Percentiles rank a stretch among this genome's conserved stretches.
These are phyloP conservation scores for Eucalyptus tenuipes DNA, from an alignment of 345 rosid genomes.

Conservation along the genomic window DNA sequence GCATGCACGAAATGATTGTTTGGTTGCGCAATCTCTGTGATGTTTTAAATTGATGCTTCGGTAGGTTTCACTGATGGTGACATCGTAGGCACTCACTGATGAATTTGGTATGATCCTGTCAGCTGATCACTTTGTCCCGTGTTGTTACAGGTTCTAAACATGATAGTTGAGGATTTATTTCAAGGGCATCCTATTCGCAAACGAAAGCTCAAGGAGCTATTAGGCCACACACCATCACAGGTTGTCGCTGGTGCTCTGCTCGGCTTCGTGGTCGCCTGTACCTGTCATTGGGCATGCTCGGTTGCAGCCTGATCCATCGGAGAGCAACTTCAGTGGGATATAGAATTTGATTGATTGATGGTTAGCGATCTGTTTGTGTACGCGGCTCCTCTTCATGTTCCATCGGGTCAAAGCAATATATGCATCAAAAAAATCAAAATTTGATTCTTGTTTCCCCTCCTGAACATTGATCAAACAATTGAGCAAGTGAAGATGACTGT, in stretches of 20 bases:
- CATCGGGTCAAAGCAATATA: not conserved
- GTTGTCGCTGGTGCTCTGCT: conserved; percentile 83
- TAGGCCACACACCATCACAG: conserved; percentile 90
- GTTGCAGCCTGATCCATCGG: conserved; percentile 16
- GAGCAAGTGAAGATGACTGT: not conserved
- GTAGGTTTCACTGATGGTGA: not conserved
- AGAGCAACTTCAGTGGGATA: not conserved
- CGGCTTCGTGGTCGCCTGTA: conserved; percentile 60
- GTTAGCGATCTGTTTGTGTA: not conserved
- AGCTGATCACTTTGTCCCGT: not conserved
- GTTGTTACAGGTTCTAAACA: conserved; percentile 54
- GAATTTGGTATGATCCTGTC: not conserved
- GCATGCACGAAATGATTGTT: not conserved
- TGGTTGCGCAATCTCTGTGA: not conserved
- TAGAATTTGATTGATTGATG: not conserved
- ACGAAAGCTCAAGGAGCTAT: conserved; percentile 85
- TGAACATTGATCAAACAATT: not conserved
- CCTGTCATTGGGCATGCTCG: conserved; percentile 50
- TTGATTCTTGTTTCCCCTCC: not conserved
- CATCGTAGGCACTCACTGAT: not conserved
- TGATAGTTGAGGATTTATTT: conserved; percentile 80
- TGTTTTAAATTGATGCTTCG: not conserved
- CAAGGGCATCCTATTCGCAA: conserved; percentile 90
- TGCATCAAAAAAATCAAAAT: not conserved
- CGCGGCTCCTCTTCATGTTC: not conserved